Evolutionary conservation across 805 yeast species (phyloP).

Genomic region (Saccharomycopsis fermentans): DNA sequence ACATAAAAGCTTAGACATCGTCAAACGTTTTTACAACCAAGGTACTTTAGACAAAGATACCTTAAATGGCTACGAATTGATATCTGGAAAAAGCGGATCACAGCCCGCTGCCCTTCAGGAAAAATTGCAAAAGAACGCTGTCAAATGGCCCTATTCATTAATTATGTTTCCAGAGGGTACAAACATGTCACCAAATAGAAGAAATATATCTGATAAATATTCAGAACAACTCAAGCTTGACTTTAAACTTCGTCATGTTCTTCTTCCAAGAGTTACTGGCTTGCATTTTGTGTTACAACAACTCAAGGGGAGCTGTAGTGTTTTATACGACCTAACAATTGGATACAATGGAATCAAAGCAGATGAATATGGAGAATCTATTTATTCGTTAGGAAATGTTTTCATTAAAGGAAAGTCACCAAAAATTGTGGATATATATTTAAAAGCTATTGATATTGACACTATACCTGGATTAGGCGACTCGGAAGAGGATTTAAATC

Average conservation of each 20-base stretch:
- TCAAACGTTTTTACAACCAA: neutral
- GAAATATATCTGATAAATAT: conserved; percentile 44
- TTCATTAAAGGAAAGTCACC: conserved; percentile 72
- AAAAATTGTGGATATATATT: conserved; percentile 47
- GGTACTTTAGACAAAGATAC: conserved; percentile 3
- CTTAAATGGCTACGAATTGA: neutral
- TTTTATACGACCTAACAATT: conserved; percentile 72
- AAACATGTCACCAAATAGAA: conserved; percentile 60
- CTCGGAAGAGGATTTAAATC: conserved; percentile 30
- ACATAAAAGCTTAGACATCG: neutral
- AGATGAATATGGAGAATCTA: conserved; percentile 66
- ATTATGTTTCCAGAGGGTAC: conserved; percentile 94
- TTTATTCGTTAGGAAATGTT: conserved; percentile 52
- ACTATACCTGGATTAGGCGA: conserved; percentile 56
- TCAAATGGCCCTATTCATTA: conserved; percentile 52
- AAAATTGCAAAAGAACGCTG: neutral
- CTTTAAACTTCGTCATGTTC: conserved; percentile 43
- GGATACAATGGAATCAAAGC: conserved; percentile 66
- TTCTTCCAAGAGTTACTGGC: conserved; percentile 82
- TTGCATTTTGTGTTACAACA: conserved; percentile 53
- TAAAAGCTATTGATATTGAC: conserved; percentile 44
- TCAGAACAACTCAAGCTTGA: conserved; percentile 42
- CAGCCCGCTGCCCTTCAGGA: neutral
- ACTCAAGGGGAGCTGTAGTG: conserved; percentile 41
- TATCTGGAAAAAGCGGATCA: neutral